Base-by-base conservation (phyloP, 1,284 basidiomycete species). In the Moesziomyces aphidis region DNA sequence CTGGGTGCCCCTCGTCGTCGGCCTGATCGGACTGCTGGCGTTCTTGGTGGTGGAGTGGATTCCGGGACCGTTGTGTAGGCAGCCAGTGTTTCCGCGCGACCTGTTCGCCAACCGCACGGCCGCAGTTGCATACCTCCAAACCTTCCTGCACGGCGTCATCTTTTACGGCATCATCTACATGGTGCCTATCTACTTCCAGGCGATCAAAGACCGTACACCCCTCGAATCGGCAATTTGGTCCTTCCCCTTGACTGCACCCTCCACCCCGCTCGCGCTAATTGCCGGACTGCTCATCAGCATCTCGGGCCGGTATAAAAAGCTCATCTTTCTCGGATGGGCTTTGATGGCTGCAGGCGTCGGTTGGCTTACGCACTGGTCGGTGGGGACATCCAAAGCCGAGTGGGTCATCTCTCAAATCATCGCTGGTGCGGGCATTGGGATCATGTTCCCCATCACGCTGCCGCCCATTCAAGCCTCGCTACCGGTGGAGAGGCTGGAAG, bases 121-220 rank as follows among this genome's bases (percentile, higher is more conserved):
- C 0, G 50, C 79, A 13, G 50, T 76, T 4, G 81, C 82, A 0
- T 85, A 78, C 65, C 28, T 82, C 15, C 64, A 73, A n/a, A 85
- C 82, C 8, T 85, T 85, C 59, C 8, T 85, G 2, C 85, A 86
- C 62, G 76, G 76, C 8, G 36, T 85, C 23, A 42, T 78, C 47
- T 71, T 76, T n/a, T 73, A 83, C 59, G 74, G 69, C 17, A 47
- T 76, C 28, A 71, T 79, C 53, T 84, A 85, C 61, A 78, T 70
- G 51, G 50, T 75, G 34, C 72, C 76, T 4, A 53, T 79, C 63
- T 89, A 87, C 76, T 88, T 88, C 69, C 88, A 89, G 80, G 86
- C 85, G 1, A 86, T 86, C 73, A 86, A 87, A 50, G 86, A 83
- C 13, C 85, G 86, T 2, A 85, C 85, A 0, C 86, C 88, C 0